These are phyloP conservation scores for Chloris gayana DNA, from an alignment of 176 grass and related monocot genomes.

Conservation along the genomic window DNA sequence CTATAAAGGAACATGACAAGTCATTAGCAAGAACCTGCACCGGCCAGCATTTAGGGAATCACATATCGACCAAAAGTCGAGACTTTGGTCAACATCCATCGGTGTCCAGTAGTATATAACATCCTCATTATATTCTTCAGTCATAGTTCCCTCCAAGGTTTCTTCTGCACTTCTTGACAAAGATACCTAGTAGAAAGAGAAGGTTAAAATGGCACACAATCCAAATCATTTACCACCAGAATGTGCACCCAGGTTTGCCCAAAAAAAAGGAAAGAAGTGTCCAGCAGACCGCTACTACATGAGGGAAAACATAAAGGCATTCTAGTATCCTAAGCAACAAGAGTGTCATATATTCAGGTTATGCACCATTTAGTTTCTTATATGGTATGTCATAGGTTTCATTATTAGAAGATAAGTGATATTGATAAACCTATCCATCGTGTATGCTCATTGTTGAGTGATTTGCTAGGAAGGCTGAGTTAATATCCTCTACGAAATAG, in stretches of 20 bases:
- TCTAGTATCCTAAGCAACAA: not conserved
- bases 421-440: slow-evolving; percentile 1
- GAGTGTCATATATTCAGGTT: not conserved
- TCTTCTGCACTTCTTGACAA: slow-evolving; percentile 82
- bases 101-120: slow-evolving; percentile 79
- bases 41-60: slow-evolving; percentile 79
- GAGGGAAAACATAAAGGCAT: not conserved
- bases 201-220: slow-evolving; percentile 19
- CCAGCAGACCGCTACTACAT: not conserved
- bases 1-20: slow-evolving; percentile 15
- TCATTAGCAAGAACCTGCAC: slow-evolving; percentile 70
- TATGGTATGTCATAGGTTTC: not conserved
- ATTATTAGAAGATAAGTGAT: slow-evolving; percentile 2
- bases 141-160: slow-evolving; percentile 63
- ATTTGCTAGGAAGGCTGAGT: slow-evolving; percentile 1
- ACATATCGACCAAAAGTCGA: slow-evolving; percentile 84
- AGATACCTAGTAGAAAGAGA: slow-evolving; percentile 62
- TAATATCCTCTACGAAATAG: slow-evolving; percentile 23
- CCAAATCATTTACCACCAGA: slow-evolving; percentile 22
- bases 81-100: slow-evolving; percentile 54
- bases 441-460: slow-evolving; percentile 12
- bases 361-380: not conserved
- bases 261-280: not conserved
- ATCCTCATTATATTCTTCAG: slow-evolving; percentile 69
- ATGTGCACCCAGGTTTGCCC: too few species aligned